Conservation (phyloP, 73 alveolate genomes). For the Paramecium sonneborni region DNA sequence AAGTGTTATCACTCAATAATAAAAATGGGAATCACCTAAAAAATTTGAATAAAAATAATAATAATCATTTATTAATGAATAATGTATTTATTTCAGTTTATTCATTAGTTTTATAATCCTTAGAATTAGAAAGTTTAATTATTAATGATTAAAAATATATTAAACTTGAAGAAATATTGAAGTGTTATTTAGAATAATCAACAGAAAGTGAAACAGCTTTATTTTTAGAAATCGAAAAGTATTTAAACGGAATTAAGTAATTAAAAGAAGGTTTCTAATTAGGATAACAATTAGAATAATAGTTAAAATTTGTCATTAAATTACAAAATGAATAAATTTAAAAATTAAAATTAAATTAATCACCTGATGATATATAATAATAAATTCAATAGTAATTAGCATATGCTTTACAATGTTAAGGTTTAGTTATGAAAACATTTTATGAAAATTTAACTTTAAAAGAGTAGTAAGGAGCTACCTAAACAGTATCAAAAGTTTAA, state of each 20-base stretch:
- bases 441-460: not conserved
- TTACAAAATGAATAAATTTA: slow-evolving; percentile 45
- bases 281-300: slow-evolving; percentile 33
- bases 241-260: slow-evolving; percentile 50
- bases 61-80: not conserved
- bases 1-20: not conserved
- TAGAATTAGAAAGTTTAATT: slow-evolving; percentile 38
- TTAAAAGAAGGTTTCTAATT: slow-evolving; percentile 29
- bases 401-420: not conserved
- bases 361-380: not conserved
- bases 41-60: not conserved
- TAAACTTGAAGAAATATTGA: slow-evolving; percentile 50
- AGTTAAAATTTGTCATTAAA: slow-evolving; percentile 31
- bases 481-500: not conserved
- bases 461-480: not conserved
- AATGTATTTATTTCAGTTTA: not conserved
- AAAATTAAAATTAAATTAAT: slow-evolving; percentile 41
- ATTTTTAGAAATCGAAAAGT: slow-evolving; percentile 56
- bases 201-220: slow-evolving; percentile 63
- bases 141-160: slow-evolving; percentile 52
- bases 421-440: slow-evolving; percentile 25
- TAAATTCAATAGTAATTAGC: slow-evolving; percentile 1
- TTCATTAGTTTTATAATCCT: slow-evolving; percentile 9
- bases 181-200: slow-evolving; percentile 66
- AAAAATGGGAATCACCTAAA: slow-evolving; percentile 35